These are phyloP conservation scores for Nothophaeocryptopus gaeumannii DNA, from an alignment of 2,329 filamentous ascomycete genomes.

Conservation along the genomic window DNA sequence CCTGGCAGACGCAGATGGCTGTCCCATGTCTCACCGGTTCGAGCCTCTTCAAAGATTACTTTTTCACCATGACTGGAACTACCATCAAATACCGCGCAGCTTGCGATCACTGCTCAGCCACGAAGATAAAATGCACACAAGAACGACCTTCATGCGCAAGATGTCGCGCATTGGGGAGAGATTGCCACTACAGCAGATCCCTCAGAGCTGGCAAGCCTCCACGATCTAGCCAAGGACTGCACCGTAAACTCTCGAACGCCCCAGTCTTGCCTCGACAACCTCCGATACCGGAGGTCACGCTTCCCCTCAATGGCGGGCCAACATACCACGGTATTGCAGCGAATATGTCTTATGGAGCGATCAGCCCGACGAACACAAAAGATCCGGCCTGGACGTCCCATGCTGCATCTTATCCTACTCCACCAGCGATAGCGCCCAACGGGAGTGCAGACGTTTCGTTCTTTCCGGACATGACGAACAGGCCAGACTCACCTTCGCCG, in stretches of 20 bases:
- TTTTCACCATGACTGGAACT: slow-evolving; percentile 3
- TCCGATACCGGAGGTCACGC: slow-evolving; percentile 2
- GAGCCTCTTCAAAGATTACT: too few species aligned
- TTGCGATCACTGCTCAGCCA: slow-evolving; percentile 24
- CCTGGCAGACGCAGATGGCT: too few species aligned
- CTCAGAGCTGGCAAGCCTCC: slow-evolving; percentile 23
- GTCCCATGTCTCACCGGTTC: too few species aligned
- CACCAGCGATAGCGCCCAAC: slow-evolving; percentile 13
- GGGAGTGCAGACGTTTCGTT: slow-evolving; percentile 9
- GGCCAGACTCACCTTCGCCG: slow-evolving; percentile 4
- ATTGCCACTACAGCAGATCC: slow-evolving; percentile 25
- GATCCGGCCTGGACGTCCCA: slow-evolving; percentile 13
- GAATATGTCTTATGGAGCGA: background rate
- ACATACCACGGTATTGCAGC: slow-evolving; percentile 1
- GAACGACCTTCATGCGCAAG: slow-evolving; percentile 21
- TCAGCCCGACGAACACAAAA: slow-evolving; percentile 3
- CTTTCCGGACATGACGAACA: slow-evolving; percentile 9
- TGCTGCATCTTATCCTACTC: slow-evolving; percentile 15
- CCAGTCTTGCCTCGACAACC: slow-evolving; percentile 19
- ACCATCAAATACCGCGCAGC: slow-evolving; percentile 24
- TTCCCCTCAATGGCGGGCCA: background rate
- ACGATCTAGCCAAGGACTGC: slow-evolving; percentile 21
- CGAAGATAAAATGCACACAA: slow-evolving; percentile 26
- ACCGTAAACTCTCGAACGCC: slow-evolving; percentile 17
- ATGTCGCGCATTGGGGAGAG: slow-evolving; percentile 20